Evolutionary conservation across 768 basidiomycete species (phyloP).

Genomic region (Trametes villosa): DNA sequence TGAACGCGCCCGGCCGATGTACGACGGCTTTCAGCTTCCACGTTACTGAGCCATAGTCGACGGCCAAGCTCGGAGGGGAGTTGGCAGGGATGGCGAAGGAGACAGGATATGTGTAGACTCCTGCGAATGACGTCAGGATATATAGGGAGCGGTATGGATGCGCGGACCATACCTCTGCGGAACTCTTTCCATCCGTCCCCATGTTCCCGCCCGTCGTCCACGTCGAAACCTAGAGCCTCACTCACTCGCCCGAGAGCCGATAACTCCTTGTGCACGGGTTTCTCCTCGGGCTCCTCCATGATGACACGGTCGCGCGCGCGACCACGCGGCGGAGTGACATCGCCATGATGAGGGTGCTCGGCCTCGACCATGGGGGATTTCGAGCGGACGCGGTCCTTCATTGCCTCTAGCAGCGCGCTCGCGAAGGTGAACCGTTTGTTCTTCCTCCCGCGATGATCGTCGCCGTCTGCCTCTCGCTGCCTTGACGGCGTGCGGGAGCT

Average conservation of each 20-base stretch:
- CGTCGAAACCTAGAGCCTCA: slow-evolving; percentile 45
- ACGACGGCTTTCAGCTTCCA: slow-evolving; percentile 86
- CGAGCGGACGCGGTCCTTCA: slow-evolving; percentile 51
- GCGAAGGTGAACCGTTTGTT: slow-evolving; percentile 57
- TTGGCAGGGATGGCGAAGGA: slow-evolving; percentile 84
- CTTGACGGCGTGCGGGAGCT: slow-evolving; percentile 19
- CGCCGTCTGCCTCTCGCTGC: slow-evolving; percentile 16
- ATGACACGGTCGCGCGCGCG: slow-evolving; percentile 19
- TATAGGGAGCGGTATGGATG: too few species aligned
- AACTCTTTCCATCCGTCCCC: slow-evolving; percentile 83
- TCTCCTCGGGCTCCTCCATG: slow-evolving; percentile 22
- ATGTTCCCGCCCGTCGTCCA: slow-evolving; percentile 46
- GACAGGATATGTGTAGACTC: slow-evolving; percentile 90
- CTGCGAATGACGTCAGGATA: slow-evolving; percentile 4
- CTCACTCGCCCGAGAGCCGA: slow-evolving; percentile 43
- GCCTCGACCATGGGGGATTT: slow-evolving; percentile 38
- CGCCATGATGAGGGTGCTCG: slow-evolving; percentile 10
- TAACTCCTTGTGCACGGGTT: slow-evolving; percentile 36
- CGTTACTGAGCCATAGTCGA: slow-evolving; percentile 72
- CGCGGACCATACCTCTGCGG: slow-evolving; percentile 67
- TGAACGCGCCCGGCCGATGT: slow-evolving; percentile 83
- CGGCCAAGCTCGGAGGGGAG: slow-evolving; percentile 76
- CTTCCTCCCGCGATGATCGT: slow-evolving; percentile 41
- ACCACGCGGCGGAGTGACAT: slow-evolving; percentile 26
- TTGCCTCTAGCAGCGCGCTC: slow-evolving; percentile 50